These are phyloP conservation scores for Tetrahymena borealis DNA, from an alignment of 73 alveolate genomes.

Conservation along the genomic window DNA sequence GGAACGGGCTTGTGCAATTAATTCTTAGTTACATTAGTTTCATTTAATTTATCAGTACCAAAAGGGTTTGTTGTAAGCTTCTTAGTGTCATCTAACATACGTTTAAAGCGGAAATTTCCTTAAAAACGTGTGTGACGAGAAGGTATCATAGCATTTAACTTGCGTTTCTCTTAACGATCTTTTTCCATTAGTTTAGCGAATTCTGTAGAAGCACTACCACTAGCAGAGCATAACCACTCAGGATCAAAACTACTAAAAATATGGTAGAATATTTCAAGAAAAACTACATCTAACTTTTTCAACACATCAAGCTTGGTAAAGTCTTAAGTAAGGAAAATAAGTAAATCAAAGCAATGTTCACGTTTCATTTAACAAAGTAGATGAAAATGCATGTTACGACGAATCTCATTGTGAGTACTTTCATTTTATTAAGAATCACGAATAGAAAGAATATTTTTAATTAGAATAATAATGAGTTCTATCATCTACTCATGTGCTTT, in stretches of 20 bases:
- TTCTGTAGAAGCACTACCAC: not conserved
- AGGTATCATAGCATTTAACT: not conserved
- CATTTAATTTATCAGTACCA: not conserved
- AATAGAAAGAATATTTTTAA: slow-evolving; percentile 52
- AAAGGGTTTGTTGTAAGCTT: not conserved
- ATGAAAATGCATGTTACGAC: slow-evolving; percentile 12
- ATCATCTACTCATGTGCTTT: slow-evolving; percentile 65
- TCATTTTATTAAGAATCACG: slow-evolving; percentile 47
- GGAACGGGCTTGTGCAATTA: not conserved
- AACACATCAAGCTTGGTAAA: slow-evolving; percentile 38
- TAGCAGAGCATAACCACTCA: slow-evolving; percentile 27
- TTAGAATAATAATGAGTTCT: slow-evolving; percentile 57
- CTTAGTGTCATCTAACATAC: slow-evolving; percentile 9
- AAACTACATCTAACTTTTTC: slow-evolving; percentile 48
- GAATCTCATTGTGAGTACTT: not conserved
- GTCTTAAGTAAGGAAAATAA: slow-evolving; percentile 60
- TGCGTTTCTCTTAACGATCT: slow-evolving; percentile 1
- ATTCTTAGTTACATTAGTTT: slow-evolving; percentile 3
- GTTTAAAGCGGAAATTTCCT: slow-evolving; percentile 17
- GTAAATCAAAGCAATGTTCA: slow-evolving; percentile 4
- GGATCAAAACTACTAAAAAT: slow-evolving; percentile 62
- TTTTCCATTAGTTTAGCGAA: not conserved
- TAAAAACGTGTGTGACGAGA: slow-evolving; percentile 39
- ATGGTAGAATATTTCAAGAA: slow-evolving; percentile 57
- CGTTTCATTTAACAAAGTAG: not conserved